Evolutionary conservation across 768 basidiomycete genomes (phyloP).

Genomic region (Lactifluus echinatus): DNA sequence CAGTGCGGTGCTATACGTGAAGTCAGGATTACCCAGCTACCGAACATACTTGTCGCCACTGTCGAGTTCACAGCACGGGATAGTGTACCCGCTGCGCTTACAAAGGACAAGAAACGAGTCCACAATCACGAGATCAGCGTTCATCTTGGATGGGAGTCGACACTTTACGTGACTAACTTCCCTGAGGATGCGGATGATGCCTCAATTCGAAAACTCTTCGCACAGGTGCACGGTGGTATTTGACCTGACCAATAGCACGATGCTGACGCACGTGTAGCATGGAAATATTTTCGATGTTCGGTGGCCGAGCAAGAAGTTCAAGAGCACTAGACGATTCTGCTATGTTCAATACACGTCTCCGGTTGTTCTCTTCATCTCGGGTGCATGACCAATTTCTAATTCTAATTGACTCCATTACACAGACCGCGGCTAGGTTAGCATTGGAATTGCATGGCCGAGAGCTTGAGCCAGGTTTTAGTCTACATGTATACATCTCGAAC

Average conservation of each 20-base stretch:
- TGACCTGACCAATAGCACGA: not conserved
- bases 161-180: slow-evolving; percentile 94
- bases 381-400: not conserved
- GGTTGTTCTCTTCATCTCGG: slow-evolving; percentile 36
- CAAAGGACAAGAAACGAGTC: slow-evolving; percentile 90
- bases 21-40: slow-evolving; percentile 62
- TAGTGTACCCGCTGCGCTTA: slow-evolving; percentile 75
- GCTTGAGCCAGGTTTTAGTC: slow-evolving; percentile 52
- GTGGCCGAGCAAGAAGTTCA: slow-evolving; percentile 98
- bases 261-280: slow-evolving; percentile 42
- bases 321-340: slow-evolving; percentile 82
- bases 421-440: slow-evolving; percentile 65
- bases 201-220: slow-evolving; percentile 67
- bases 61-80: slow-evolving; percentile 86
- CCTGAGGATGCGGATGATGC: slow-evolving; percentile 76
- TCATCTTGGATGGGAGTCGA: slow-evolving; percentile 88
- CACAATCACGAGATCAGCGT: slow-evolving; percentile 71
- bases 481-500: slow-evolving; percentile 84
- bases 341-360: slow-evolving; percentile 88
- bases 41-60: slow-evolving; percentile 60
- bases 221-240: slow-evolving; percentile 41
- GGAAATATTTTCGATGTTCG: slow-evolving; percentile 89
- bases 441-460: slow-evolving; percentile 75
- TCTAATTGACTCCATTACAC: not conserved
- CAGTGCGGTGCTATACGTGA: slow-evolving; percentile 88